Evolutionary conservation across 495 filamentous ascomycete species (phyloP), one percentile per base, ranked within the genome.

Genomic region (Annulohypoxylon bovei): DNA sequence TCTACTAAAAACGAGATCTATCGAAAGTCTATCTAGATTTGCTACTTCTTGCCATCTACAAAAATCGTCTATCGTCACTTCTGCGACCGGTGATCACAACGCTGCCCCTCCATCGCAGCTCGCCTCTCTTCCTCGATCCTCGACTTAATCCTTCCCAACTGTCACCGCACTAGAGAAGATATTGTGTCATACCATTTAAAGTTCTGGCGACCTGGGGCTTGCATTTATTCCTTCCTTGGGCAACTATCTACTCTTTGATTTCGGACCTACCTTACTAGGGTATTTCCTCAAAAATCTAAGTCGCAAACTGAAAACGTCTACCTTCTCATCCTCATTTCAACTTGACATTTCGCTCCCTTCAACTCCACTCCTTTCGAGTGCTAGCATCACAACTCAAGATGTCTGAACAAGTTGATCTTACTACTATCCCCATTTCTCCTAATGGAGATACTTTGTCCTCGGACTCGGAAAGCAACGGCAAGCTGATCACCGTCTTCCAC

Each of bases 401-500:
- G 78, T 76, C 83, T 20, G 79, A 80, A 60, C 86, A 84, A 61
- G 85, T 88, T 73, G 86, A 88, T 63, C 84, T 88, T 56, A 85
- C 82, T 42, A 87, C 85, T 20, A 93, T 94, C 62, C 92, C 92
- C 30, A 88, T 94, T 81, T 93, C 90, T 23, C 91, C 91, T 35
- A 84, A 84, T 33, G 89, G 84, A 61, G 82, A 81, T 39, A 60
- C 60, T 6, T 39, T 39, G 18, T 32, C 75, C 44, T 81, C 81
- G 60, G 77, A 84, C n/a, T 27, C 58, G 37, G 79, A 84, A 58
- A 40, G 39, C 46, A 55, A 58, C 32, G 71, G 54, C 30, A 88
- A 93, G 66, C 82, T 88, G 18, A 81, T 97, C 72, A 98, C 95
- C 25, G 94, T 99, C 62, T 98, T 99, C 84, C 93, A 99, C 79